Percentiles rank a stretch among this genome's conserved stretches.
Evolutionary conservation across 371 early-diverging fungal genomes (phyloP).

Genomic region (Dentiscutata heterogama): DNA sequence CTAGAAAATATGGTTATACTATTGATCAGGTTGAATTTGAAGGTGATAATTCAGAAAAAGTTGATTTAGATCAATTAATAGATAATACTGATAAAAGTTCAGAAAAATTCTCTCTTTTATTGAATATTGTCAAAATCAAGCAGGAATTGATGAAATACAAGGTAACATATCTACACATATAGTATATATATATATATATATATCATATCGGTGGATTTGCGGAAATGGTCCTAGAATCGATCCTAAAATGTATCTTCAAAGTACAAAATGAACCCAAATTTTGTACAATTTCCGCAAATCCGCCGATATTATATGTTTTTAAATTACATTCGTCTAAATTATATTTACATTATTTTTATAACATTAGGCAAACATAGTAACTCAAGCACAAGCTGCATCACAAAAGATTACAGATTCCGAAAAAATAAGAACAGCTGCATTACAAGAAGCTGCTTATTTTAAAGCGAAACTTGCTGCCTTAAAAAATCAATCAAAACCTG

Average conservation of each 20-base stretch:
- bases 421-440: constrained; percentile 65
- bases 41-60: neutral
- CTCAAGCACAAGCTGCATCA: constrained; percentile 52
- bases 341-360: neutral
- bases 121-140: constrained; percentile 23
- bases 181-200: no score
- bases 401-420: constrained; percentile 63
- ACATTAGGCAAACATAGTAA: constrained; percentile 33
- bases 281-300: no score
- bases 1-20: constrained; percentile 34
- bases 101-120: constrained; percentile 19
- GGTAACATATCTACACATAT: neutral
- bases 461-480: constrained; percentile 61
- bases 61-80: constrained; percentile 29
- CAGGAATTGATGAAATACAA: constrained; percentile 36
- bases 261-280: no score
- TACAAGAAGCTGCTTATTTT: constrained; percentile 70
- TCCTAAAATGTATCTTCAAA: no score
- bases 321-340: no score
- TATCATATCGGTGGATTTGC: no score
- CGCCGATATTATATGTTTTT: no score
- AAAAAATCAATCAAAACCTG: constrained; percentile 52
- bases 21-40: neutral
- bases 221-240: no score
- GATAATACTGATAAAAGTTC: constrained; percentile 30